phyloP scores from a whole-genome alignment of 495 filamentous ascomycete species.

The Collariella sp. region DNA sequence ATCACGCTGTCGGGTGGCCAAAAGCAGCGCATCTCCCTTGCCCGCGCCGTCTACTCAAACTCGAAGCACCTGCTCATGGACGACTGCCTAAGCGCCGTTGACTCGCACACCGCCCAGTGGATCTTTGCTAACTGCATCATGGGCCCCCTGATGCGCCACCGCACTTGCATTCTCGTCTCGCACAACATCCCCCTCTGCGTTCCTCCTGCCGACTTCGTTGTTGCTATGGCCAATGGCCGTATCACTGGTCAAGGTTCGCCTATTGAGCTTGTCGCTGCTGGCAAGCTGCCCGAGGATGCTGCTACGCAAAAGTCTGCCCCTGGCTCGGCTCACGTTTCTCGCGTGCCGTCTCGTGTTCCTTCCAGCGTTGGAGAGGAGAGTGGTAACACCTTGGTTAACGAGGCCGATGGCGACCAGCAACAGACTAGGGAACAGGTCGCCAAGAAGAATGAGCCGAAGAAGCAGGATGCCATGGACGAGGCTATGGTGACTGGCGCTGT shows the following conservation, averaged over 20 bases:
- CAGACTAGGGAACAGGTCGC: constrained; percentile 29
- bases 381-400: constrained; percentile 38
- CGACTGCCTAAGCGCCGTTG: constrained; percentile 96
- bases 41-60: constrained; percentile 86
- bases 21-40: constrained; percentile 95
- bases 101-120: constrained; percentile 97
- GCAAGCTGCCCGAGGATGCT: constrained; percentile 77
- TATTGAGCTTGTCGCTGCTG: constrained; percentile 68
- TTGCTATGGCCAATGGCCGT: constrained; percentile 80
- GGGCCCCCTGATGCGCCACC: constrained; percentile 76
- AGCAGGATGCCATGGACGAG: constrained; percentile 53
- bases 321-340: constrained; percentile 55
- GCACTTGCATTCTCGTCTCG: constrained; percentile 95
- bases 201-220: constrained; percentile 67
- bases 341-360: constrained; percentile 62
- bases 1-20: constrained; percentile 95
- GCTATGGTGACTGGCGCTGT: constrained; percentile 75
- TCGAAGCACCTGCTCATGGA: constrained; percentile 86
- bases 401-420: constrained; percentile 28
- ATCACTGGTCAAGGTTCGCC: constrained; percentile 67
- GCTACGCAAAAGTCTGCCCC: constrained; percentile 54
- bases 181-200: constrained; percentile 85
- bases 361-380: constrained; percentile 55
- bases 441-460: constrained; percentile 41
- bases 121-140: constrained; percentile 90